phyloP scores from a whole-genome alignment of 1,139 yeast genomes.

The Candida labiduridarum region DNA sequence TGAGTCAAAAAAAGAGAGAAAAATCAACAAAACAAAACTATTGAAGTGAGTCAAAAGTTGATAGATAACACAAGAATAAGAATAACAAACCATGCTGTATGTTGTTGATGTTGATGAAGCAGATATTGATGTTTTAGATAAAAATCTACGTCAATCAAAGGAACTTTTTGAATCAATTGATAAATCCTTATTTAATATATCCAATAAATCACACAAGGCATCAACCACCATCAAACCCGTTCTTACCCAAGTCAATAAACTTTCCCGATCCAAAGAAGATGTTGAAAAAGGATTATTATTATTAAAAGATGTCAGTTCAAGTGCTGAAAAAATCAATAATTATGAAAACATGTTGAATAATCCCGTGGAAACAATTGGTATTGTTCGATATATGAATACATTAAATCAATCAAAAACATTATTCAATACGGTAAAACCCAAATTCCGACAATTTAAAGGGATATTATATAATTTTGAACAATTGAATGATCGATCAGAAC shows the following conservation, averaged over 20 bases:
- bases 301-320: constrained; percentile 63
- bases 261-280: constrained; percentile 58
- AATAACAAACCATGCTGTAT: constrained; percentile 18
- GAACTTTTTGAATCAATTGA: constrained; percentile 59
- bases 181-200: constrained; percentile 55
- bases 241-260: constrained; percentile 59
- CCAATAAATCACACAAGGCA: constrained; percentile 62
- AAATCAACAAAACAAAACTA: not conserved
- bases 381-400: constrained; percentile 39
- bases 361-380: constrained; percentile 43
- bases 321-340: constrained; percentile 61
- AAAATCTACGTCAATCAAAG: constrained; percentile 63
- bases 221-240: constrained; percentile 72
- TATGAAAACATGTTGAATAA: constrained; percentile 48
- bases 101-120: constrained; percentile 73
- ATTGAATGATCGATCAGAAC: constrained; percentile 48
- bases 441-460: constrained; percentile 51
- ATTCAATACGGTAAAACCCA: constrained; percentile 37
- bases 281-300: constrained; percentile 63
- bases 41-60: not conserved
- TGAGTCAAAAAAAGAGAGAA: not conserved
- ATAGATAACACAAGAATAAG: not conserved
- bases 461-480: constrained; percentile 49
- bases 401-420: constrained; percentile 38
- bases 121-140: constrained; percentile 80